These are phyloP conservation scores for Kondoa subrosea DNA, from an alignment of 768 basidiomycete species.

Conservation along the genomic window DNA sequence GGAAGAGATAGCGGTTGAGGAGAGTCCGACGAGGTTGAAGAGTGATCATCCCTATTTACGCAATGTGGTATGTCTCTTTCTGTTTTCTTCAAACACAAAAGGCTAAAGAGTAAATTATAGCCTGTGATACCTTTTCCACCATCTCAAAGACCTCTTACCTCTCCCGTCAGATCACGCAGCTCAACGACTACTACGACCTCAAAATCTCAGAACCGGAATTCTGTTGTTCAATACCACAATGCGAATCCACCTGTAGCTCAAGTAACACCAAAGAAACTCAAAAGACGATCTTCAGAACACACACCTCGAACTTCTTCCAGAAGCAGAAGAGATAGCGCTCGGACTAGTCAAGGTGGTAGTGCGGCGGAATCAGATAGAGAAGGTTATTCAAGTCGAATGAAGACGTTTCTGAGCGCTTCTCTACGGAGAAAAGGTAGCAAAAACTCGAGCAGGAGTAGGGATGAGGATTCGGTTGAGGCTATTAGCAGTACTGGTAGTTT, in stretches of 20 bases:
- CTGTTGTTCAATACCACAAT: no score
- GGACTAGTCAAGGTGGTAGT: background rate
- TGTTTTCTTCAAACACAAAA: background rate
- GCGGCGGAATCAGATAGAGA: constrained; percentile 1
- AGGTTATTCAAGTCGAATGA: background rate
- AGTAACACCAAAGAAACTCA: background rate
- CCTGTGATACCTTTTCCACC: background rate
- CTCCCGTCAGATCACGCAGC: background rate
- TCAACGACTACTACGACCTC: background rate
- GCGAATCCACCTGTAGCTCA: background rate
- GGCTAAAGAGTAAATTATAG: background rate
- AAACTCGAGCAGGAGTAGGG: no score
- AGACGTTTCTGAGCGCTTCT: background rate
- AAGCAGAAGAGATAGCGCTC: no score
- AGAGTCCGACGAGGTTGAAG: background rate
- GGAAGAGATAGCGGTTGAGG: background rate
- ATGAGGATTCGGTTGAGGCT: background rate
- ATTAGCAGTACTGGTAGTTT: no score
- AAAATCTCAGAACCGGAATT: background rate
- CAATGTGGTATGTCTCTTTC: background rate
- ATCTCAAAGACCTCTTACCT: background rate
- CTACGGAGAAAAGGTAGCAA: background rate
- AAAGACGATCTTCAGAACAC: background rate
- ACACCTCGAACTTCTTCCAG: background rate
- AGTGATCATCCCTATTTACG: background rate